These are phyloP conservation scores for Ophiobolus disseminans DNA, from an alignment of 2,329 filamentous ascomycete genomes.

Conservation along the genomic window DNA sequence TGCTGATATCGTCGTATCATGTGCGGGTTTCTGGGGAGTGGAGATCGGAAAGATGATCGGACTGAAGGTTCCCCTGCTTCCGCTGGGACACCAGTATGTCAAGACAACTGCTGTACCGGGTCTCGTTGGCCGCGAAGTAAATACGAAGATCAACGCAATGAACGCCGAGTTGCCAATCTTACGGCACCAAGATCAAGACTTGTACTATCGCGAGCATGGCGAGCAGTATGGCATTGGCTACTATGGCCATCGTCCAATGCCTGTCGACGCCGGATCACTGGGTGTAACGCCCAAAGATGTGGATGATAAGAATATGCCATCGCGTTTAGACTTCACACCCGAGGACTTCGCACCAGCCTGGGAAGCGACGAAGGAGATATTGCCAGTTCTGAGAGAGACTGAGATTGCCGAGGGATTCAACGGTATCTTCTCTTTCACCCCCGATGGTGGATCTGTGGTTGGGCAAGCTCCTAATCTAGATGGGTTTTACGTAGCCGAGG, in stretches of 20 bases:
- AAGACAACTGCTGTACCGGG: slow-evolving; percentile 64
- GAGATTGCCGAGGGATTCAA: slow-evolving; percentile 68
- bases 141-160: slow-evolving; percentile 54
- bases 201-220: slow-evolving; percentile 71
- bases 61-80: slow-evolving; percentile 64
- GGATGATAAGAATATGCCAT: slow-evolving; percentile 68
- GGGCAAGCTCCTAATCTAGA: slow-evolving; percentile 65
- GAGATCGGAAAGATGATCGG: slow-evolving; percentile 69
- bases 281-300: slow-evolving; percentile 62
- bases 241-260: slow-evolving; percentile 69
- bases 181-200: slow-evolving; percentile 67
- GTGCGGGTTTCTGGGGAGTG: slow-evolving; percentile 71
- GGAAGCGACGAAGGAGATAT: slow-evolving; percentile 61
- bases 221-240: slow-evolving; percentile 69
- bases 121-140: slow-evolving; percentile 51
- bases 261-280: slow-evolving; percentile 62
- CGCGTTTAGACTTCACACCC: slow-evolving; percentile 64
- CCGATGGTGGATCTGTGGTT: slow-evolving; percentile 67
- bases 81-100: slow-evolving; percentile 69
- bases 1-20: slow-evolving; percentile 68
- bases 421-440: slow-evolving; percentile 71
- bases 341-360: slow-evolving; percentile 69
- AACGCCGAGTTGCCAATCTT: slow-evolving; percentile 64
- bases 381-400: slow-evolving; percentile 60
- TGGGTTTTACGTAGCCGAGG: slow-evolving; percentile 69